Base-by-base conservation (phyloP, 164 flowering plant species). In the Magnolia kwangsiensis region DNA sequence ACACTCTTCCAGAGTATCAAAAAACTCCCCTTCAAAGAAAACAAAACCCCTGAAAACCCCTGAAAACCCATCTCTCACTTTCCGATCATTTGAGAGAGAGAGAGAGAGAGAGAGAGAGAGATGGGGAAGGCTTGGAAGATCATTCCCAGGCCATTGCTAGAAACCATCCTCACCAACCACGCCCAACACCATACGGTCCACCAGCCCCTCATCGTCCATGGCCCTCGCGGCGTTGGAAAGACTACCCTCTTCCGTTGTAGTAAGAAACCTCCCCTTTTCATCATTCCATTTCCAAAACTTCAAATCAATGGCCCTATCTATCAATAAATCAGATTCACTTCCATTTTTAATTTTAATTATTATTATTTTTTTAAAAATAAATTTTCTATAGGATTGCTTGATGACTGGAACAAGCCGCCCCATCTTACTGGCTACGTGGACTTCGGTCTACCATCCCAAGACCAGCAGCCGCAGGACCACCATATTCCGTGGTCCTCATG, bases 221-320 rank as follows among this genome's bases (percentile, higher is more conserved):
- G 99, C 49, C 98, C 97, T 29, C 79, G 96, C 20, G 98, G 97
- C 80, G 94, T 83, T 75, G 99, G 99, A 80, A 96, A 96, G 84
- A 90, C 98, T 75, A 89, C 99, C 67, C 93, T 92, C 85, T 76
- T 96, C 81, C 91, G 90, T 74, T 88, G 91, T 72, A 90, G 99
- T 94, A 91, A 37, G 45, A 37, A 37, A 37, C 45, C 45, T 37
- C 45, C 45, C 45, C 45, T 37, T 37, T 50, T 50, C 58, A 19
- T 59, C 50, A 3, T 13, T 55, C 10, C 27, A 69, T 55, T 76
- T 59, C 45, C 21, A 64, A 4, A 19, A 8, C 21, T 20, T 20
- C 2, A 9, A 64, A n/a, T 23, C 27, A 64, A 11, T 77, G 45
- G 18, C 8, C 67, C 18, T 63, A 31, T 75, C 72, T 45, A 14